Percentiles rank a stretch among this genome's conserved stretches.
Evolutionary conservation across 257 asterid species (phyloP).

Genomic region (Solanum paucissectum): DNA sequence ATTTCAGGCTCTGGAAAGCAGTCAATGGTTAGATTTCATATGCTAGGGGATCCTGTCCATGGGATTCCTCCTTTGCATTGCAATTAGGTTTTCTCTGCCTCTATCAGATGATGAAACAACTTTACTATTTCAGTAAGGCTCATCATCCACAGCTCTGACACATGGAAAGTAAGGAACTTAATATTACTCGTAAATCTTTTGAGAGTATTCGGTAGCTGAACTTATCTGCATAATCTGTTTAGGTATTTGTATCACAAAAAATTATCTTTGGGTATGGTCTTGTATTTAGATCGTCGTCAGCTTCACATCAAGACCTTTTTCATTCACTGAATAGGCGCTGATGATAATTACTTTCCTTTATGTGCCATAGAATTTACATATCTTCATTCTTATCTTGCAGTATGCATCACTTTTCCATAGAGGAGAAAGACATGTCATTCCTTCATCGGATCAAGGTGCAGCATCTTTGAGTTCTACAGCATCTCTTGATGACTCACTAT

Average conservation of each 20-base stretch:
- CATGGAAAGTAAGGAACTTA: not conserved
- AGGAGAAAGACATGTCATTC: slow-evolving; percentile 36
- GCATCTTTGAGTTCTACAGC: slow-evolving; percentile 41
- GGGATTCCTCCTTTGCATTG: not conserved
- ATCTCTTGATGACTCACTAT: slow-evolving; percentile 61
- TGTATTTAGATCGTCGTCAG: not conserved
- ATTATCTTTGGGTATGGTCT: not conserved
- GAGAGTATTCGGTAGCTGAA: not conserved
- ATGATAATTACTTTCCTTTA: not conserved
- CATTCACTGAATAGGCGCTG: not conserved
- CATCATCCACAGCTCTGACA: not conserved
- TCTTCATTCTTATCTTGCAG: slow-evolving; percentile 26
- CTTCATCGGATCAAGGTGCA: slow-evolving; percentile 46
- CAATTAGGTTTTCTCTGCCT: not conserved
- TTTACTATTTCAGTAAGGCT: not conserved
- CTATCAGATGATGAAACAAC: not conserved
- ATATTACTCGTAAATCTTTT: not conserved
- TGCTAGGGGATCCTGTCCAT: not conserved
- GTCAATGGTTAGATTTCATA: not conserved
- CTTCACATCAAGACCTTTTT: not conserved
- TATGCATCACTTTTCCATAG: slow-evolving; percentile 61
- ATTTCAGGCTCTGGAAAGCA: not conserved
- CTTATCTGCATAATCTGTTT: not conserved
- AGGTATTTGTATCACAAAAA: not conserved
- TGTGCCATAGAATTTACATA: not conserved